A percentile compares a stretch with the other conserved stretches of the same genome.
These are phyloP conservation scores for Tanacetum coccineum DNA, from an alignment of 129 eudicot genomes.

Conservation along the genomic window DNA sequence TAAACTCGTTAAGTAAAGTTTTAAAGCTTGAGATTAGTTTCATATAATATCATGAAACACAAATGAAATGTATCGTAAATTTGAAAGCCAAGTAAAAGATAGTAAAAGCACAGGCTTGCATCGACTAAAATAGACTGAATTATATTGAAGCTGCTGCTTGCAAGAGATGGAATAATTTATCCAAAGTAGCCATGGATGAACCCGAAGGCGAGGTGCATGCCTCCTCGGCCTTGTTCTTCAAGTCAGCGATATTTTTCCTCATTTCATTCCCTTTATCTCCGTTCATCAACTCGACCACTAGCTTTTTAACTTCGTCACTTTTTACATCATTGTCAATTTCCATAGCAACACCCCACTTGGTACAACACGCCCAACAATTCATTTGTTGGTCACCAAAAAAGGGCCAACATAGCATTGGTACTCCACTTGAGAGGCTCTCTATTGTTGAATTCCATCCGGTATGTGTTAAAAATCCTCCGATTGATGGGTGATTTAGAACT, in stretches of 20 bases:
- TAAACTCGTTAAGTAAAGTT: too few relatives aligned
- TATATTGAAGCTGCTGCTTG: neutral
- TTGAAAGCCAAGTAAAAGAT: too few relatives aligned
- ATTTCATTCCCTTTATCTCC: constrained; percentile 47
- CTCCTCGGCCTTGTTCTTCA: constrained; percentile 46
- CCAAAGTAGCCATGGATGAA: constrained; percentile 34
- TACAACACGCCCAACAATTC: constrained; percentile 51
- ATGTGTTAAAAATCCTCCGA: constrained; percentile 55
- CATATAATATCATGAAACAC: too few relatives aligned
- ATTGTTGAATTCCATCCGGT: constrained; percentile 59
- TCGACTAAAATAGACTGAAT: neutral
- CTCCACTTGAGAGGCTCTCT: constrained; percentile 43
- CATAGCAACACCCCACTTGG: constrained; percentile 45
- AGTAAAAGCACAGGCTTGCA: too few relatives aligned
- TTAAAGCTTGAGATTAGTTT: too few relatives aligned
- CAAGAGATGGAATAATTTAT: constrained; percentile 28
- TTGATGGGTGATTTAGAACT: constrained; percentile 45
- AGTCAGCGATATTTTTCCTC: constrained; percentile 34
- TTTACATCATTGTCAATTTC: constrained; percentile 51
- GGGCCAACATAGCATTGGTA: constrained; percentile 66
- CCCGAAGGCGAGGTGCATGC: constrained; percentile 36
- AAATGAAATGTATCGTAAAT: too few relatives aligned
- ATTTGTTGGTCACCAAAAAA: constrained; percentile 60
- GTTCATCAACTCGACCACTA: constrained; percentile 41
- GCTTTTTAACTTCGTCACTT: constrained; percentile 41